Evolutionary conservation across 192 early-diverging fungal species (phyloP).

Genomic region (Hyaloraphidium curvatum): DNA sequence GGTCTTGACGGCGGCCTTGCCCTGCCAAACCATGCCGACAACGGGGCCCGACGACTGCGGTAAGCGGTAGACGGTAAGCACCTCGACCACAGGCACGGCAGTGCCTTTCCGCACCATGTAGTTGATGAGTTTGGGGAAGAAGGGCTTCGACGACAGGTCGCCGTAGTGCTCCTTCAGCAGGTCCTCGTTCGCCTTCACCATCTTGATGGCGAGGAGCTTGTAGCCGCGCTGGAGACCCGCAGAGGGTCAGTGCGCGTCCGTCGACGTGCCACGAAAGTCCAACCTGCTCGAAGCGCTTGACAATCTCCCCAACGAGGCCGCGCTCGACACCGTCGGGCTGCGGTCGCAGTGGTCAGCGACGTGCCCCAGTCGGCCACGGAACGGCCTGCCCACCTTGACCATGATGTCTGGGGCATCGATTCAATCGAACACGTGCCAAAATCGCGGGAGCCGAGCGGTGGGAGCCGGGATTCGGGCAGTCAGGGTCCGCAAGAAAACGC

Average conservation of each 20-base stretch:
- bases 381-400: no score
- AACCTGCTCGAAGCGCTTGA: conserved; percentile 70
- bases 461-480: no score
- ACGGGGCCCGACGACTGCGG: conserved; percentile 85
- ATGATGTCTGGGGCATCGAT: no score
- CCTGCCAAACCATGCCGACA: conserved; percentile 84
- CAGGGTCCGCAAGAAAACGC: no score
- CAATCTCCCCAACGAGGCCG: conserved; percentile 80
- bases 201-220: conserved; percentile 72
- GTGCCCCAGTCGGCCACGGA: no score
- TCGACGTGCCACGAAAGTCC: neutral
- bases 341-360: no score
- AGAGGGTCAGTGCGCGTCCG: neutral
- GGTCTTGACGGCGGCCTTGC: conserved; percentile 75
- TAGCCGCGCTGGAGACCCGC: conserved; percentile 39
- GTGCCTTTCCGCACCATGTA: no score
- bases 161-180: conserved; percentile 62
- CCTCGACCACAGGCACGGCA: no score
- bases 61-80: no score
- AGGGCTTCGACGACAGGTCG: conserved; percentile 64
- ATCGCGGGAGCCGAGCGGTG: no score
- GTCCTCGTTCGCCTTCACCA: conserved; percentile 43
- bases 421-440: no score
- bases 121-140: conserved; percentile 68
- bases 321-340: conserved; percentile 78